These are phyloP conservation scores for Ottelia alismoides DNA, from an alignment of 106 monocot genomes.

Conservation along the genomic window DNA sequence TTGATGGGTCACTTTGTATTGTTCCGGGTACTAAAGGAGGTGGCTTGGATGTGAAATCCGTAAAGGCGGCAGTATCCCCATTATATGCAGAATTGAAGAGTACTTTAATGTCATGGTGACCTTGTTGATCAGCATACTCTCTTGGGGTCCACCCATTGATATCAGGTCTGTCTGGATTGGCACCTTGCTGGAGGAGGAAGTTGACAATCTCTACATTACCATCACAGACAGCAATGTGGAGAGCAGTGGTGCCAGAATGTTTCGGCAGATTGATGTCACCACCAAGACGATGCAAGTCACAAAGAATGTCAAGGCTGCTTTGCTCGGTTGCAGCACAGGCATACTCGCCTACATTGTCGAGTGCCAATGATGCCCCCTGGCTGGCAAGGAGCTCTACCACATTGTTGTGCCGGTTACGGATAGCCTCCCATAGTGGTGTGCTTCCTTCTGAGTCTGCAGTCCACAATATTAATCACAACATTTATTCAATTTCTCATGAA, in stretches of 20 bases:
- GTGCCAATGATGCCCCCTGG: conserved; percentile 14
- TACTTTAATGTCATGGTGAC: conserved; percentile 9
- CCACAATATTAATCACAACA: too few species aligned
- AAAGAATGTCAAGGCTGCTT: conserved; percentile 18
- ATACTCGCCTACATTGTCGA: conserved; percentile 10
- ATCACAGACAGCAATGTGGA: conserved; percentile 26
- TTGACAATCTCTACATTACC: conserved; percentile 17
- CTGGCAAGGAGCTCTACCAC: conserved; percentile 10
- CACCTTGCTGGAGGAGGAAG: conserved; percentile 23
- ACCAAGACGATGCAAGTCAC: conserved; percentile 15
- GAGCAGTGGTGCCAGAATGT: conserved; percentile 12
- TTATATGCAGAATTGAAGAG: conserved; percentile 3
- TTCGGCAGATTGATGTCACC: conserved; percentile 15
- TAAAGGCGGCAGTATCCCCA: not conserved
- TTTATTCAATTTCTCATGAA: too few species aligned
- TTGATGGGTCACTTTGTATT: conserved; percentile 12
- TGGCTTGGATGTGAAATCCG: not conserved
- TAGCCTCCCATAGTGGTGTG: conserved; percentile 25
- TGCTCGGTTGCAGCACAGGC: conserved; percentile 24
- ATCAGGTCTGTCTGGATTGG: conserved; percentile 6
- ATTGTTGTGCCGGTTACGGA: conserved; percentile 12
- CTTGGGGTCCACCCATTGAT: conserved; percentile 22
- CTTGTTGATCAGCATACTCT: conserved; percentile 19
- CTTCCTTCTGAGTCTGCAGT: conserved; percentile 19
- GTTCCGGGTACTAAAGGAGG: not conserved